Evolutionary conservation across 345 rosid genomes (phyloP), one percentile per base, ranked within the genome.

Genomic region (Syzygium oleosum): DNA sequence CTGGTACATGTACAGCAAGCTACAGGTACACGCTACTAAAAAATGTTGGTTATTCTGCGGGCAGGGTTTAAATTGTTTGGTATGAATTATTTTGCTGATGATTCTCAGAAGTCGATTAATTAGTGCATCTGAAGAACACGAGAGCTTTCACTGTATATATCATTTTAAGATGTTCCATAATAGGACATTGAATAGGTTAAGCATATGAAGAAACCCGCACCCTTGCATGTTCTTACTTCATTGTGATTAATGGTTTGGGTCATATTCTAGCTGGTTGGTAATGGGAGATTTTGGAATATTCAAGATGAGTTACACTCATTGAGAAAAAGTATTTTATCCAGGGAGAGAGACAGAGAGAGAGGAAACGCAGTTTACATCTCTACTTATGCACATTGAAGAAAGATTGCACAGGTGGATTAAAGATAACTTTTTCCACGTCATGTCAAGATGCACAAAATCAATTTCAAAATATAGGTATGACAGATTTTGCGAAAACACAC

Each of bases 1-100:
- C 89, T 94, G 98, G 99, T 95, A 91, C 85, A 91, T 97, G 89
- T 97, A 97, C 92, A 92, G 94, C 94, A 95, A 90, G 93, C 94
- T 97, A 83, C 98, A 97, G 98, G 99, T 97, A 92, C 89, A 10
- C 27, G 4, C 49, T 73, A 22, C 85, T 90, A 55, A 31, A 84
- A 73, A 84, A 86, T 63, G 43, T 52, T 13, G 78, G 46, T 65
- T 38, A 29, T 73, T 65, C 54, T 84, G 43, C 55, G 4, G 23
- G 83, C 83, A 73, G 27, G 49, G 15, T 73, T 73, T 73, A 19
- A 61, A 73, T 73, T 73, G 27, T 19, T 73, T 8, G 2, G 12
- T 34, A 38, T 19, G 83, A 73, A 73, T 73, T 38, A 73, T 19
- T 11, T 73, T 19, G 83, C 15, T 38, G 83, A 73, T 73, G 83